phyloP scores from a whole-genome alignment of 495 filamentous ascomycete genomes.

The Aspergillus sclerotiicarbonarius region DNA sequence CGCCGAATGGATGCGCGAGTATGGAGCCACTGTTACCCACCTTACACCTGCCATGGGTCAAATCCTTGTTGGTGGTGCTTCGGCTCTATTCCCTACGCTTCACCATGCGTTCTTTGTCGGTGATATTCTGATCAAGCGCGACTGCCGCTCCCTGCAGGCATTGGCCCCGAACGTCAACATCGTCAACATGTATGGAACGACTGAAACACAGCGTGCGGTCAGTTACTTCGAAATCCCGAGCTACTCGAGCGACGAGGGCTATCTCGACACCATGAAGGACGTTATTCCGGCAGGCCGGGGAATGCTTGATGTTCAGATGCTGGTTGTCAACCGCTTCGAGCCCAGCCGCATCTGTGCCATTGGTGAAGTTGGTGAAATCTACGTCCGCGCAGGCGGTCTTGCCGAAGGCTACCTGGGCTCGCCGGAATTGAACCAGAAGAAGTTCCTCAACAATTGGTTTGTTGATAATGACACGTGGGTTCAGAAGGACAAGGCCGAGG shows the following conservation, averaged over 20 bases:
- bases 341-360: conserved; percentile 68
- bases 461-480: conserved; percentile 72
- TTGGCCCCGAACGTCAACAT: conserved; percentile 79
- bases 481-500: conserved; percentile 53
- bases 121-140: conserved; percentile 82
- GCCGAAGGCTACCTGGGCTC: conserved; percentile 84
- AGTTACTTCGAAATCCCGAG: conserved; percentile 84
- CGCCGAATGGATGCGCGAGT: conserved; percentile 85
- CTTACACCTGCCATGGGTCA: conserved; percentile 95
- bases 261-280: conserved; percentile 70
- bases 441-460: conserved; percentile 91
- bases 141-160: conserved; percentile 74
- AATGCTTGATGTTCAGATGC: conserved; percentile 89
- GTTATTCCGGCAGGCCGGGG: conserved; percentile 84
- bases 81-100: conserved; percentile 70
- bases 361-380: conserved; percentile 86
- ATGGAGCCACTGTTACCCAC: conserved; percentile 80
- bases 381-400: conserved; percentile 81
- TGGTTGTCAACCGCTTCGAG: conserved; percentile 84
- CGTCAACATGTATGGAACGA: conserved; percentile 90
- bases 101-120: conserved; percentile 91
- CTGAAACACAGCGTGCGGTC: conserved; percentile 85
- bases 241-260: conserved; percentile 60
- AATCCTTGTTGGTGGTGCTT: conserved; percentile 85
- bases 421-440: conserved; percentile 65